phyloP scores from a whole-genome alignment of 352 stramenopile species.

The Phytophthora crassamura region DNA sequence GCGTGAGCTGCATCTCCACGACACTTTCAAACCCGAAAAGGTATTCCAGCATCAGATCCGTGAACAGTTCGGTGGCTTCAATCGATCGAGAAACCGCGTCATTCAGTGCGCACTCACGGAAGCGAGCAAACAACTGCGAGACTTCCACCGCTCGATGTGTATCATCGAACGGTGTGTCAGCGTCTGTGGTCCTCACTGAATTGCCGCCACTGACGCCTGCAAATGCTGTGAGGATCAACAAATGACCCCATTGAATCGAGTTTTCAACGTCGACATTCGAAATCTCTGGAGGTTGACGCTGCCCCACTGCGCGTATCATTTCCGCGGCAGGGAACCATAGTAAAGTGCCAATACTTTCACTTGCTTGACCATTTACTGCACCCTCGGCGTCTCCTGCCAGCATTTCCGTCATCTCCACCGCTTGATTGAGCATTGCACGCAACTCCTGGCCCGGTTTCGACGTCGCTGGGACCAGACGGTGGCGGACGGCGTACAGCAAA shows the following conservation, averaged over 20 bases:
- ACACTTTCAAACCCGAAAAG: slow-evolving; percentile 34
- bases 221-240: slow-evolving; percentile 48
- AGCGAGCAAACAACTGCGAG: slow-evolving; percentile 47
- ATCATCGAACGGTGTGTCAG: slow-evolving; percentile 18
- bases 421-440: slow-evolving; percentile 39
- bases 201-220: slow-evolving; percentile 8
- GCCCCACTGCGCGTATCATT: slow-evolving; percentile 47
- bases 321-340: slow-evolving; percentile 50
- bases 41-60: slow-evolving; percentile 51
- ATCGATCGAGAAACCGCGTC: slow-evolving; percentile 20
- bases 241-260: slow-evolving; percentile 44
- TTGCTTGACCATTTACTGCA: slow-evolving; percentile 13
- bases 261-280: slow-evolving; percentile 19
- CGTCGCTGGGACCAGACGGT: slow-evolving; percentile 6
- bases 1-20: slow-evolving; percentile 47
- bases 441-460: slow-evolving; percentile 38
- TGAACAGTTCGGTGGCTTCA: slow-evolving; percentile 33
- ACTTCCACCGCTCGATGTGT: slow-evolving; percentile 28
- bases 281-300: slow-evolving; percentile 36
- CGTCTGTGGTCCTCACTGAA: background rate
- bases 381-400: slow-evolving; percentile 19
- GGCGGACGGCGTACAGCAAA: slow-evolving; percentile 32
- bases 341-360: slow-evolving; percentile 28
- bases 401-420: slow-evolving; percentile 42
- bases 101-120: slow-evolving; percentile 36